Percentiles rank a stretch among this genome's conserved stretches.
phyloP scores from a whole-genome alignment of 2,329 filamentous ascomycete genomes.

The Botrytis hyacinthi region DNA sequence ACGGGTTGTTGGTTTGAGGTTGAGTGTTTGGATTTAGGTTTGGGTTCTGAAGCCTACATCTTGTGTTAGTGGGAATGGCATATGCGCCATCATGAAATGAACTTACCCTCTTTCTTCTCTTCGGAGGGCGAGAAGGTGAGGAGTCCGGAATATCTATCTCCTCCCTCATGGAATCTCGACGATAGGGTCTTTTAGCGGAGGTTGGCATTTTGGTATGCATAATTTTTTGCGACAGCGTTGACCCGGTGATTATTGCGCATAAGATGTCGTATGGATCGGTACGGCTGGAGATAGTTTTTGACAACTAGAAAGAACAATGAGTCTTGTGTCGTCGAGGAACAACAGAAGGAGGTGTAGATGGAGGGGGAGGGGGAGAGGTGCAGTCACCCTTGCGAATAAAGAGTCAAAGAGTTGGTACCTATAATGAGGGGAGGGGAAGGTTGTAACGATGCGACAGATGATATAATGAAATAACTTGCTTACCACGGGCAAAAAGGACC shows the following conservation, averaged over 20 bases:
- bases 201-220: conserved; percentile 39
- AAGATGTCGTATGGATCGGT: not conserved
- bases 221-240: conserved; percentile 24
- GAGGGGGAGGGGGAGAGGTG: conserved; percentile 22
- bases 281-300: not conserved
- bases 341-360: conserved; percentile 3
- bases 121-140: conserved; percentile 60
- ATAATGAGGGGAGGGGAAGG: conserved; percentile 6
- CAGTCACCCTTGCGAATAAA: conserved; percentile 27
- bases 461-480: conserved; percentile 7
- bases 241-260: conserved; percentile 17
- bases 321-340: conserved; percentile 15
- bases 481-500: conserved; percentile 11
- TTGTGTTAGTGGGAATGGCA: conserved; percentile 19
- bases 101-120: conserved; percentile 61
- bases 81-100: not conserved
- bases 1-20: conserved; percentile 30
- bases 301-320: conserved; percentile 16
- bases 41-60: conserved; percentile 42
- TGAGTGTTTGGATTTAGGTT: not conserved
- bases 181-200: conserved; percentile 42
- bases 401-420: conserved; percentile 24
- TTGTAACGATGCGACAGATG: conserved; percentile 5
- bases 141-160: conserved; percentile 41
- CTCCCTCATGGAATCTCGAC: conserved; percentile 38